Evolutionary conservation across 352 stramenopile species (phyloP).

Genomic region (Peronosclerospora sorghi): DNA sequence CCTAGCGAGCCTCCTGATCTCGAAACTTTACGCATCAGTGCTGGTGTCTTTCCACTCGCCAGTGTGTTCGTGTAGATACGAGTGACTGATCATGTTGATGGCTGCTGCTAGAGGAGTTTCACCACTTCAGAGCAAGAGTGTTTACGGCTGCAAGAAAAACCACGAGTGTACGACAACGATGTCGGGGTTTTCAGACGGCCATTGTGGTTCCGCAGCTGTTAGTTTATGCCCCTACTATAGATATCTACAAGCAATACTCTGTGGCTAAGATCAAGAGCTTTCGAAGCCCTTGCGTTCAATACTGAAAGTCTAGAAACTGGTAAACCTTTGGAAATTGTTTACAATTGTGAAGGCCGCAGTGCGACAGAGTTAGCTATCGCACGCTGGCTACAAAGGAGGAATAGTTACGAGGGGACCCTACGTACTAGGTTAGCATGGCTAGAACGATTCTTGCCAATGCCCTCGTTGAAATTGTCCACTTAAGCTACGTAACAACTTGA

Average conservation of each 20-base stretch:
- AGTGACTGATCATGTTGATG: constrained; percentile 21
- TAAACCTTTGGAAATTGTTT: constrained; percentile 1
- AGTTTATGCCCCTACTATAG: constrained; percentile 42
- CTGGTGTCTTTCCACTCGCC: constrained; percentile 28
- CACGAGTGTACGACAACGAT: not conserved
- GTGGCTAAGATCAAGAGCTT: constrained; percentile 41
- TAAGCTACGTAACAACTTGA: constrained; percentile 21
- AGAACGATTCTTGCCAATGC: constrained; percentile 15
- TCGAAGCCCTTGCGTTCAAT: constrained; percentile 9
- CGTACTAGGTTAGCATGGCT: constrained; percentile 4
- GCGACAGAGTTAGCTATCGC: constrained; percentile 35
- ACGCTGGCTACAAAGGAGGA: constrained; percentile 5
- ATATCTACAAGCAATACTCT: constrained; percentile 60
- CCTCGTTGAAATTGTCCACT: constrained; percentile 26
- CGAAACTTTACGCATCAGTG: constrained; percentile 23
- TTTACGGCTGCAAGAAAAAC: constrained; percentile 16
- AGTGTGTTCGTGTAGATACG: constrained; percentile 44
- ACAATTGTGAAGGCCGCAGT: constrained; percentile 34
- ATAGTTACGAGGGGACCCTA: too few relatives aligned
- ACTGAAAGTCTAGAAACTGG: not conserved
- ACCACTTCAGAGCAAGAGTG: constrained; percentile 32
- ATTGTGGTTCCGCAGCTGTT: constrained; percentile 39
- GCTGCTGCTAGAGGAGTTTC: constrained; percentile 22
- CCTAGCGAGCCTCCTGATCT: constrained; percentile 46
- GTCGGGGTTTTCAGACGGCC: not conserved